Conservation (phyloP, 176 grass and related monocot species). For the Thalia dealbata region DNA sequence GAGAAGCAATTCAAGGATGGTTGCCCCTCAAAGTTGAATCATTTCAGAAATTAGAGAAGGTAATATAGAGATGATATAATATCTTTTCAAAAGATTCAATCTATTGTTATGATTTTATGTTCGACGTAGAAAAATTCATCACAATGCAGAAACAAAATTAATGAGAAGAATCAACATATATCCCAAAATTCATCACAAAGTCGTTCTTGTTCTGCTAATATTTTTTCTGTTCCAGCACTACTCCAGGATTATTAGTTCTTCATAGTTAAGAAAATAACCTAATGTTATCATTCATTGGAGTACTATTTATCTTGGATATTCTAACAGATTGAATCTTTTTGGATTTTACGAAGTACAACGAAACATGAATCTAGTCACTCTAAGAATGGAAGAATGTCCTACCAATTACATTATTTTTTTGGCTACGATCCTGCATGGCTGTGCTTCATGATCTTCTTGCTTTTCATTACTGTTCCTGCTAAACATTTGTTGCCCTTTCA, state of each 20-base stretch:
- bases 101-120: too few species aligned
- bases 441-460: not conserved
- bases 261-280: not conserved
- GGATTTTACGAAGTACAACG: too few species aligned
- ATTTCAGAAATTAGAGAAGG: slow-evolving; percentile 86
- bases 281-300: not conserved
- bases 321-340: not conserved
- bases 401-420: not conserved
- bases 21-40: slow-evolving; percentile 62
- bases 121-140: too few species aligned
- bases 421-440: not conserved
- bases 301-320: not conserved
- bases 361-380: not conserved
- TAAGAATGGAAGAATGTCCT: not conserved
- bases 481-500: not conserved
- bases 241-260: not conserved
- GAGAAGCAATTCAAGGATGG: slow-evolving; percentile 94
- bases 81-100: too few species aligned
- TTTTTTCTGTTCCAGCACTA: too few species aligned
- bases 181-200: too few species aligned
- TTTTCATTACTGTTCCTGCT: not conserved
- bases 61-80: not conserved
- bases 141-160: too few species aligned
- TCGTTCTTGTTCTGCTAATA: too few species aligned
- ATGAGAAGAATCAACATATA: too few species aligned